Percentiles rank a stretch among this genome's conserved stretches.
Evolutionary conservation across 2,329 filamentous ascomycete species (phyloP).

Genomic region (Calonectria montana): DNA sequence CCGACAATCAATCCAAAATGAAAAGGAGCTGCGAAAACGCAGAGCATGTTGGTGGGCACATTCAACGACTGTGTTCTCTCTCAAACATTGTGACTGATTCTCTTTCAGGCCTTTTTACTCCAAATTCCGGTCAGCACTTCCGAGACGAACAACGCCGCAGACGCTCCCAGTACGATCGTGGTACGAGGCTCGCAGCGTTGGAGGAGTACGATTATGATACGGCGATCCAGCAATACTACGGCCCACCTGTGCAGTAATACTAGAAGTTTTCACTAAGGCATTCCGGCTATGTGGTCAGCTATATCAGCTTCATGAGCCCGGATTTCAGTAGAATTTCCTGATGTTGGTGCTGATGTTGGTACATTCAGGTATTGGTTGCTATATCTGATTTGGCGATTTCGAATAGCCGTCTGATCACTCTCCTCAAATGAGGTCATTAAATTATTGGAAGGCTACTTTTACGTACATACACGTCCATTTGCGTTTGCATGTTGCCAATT

Average conservation of each 20-base stretch:
- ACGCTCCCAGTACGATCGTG: constrained; percentile 83
- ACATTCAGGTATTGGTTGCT: constrained; percentile 32
- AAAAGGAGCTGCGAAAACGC: constrained; percentile 89
- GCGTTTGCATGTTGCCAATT: neutral
- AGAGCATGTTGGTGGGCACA: constrained; percentile 78
- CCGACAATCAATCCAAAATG: constrained; percentile 89
- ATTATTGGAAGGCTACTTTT: constrained; percentile 8
- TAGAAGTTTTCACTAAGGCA: constrained; percentile 22
- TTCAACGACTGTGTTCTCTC: neutral
- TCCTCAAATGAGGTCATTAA: constrained; percentile 27
- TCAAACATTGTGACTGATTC: neutral
- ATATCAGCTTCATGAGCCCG: constrained; percentile 27
- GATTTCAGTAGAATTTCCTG: constrained; percentile 24
- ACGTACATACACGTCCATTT: neutral
- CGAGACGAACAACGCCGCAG: constrained; percentile 81
- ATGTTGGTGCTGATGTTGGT: constrained; percentile 31
- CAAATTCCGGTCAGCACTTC: constrained; percentile 78
- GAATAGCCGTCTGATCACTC: constrained; percentile 34
- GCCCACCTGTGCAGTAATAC: constrained; percentile 29
- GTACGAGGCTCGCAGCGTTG: constrained; percentile 77
- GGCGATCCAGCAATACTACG: constrained; percentile 54
- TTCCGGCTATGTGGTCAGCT: constrained; percentile 31
- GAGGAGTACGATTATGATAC: constrained; percentile 70
- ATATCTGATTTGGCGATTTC: constrained; percentile 36
- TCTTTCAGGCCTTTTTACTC: constrained; percentile 79